phyloP scores from a whole-genome alignment of 306 rosid genomes.

The Acacia melanoxylon region DNA sequence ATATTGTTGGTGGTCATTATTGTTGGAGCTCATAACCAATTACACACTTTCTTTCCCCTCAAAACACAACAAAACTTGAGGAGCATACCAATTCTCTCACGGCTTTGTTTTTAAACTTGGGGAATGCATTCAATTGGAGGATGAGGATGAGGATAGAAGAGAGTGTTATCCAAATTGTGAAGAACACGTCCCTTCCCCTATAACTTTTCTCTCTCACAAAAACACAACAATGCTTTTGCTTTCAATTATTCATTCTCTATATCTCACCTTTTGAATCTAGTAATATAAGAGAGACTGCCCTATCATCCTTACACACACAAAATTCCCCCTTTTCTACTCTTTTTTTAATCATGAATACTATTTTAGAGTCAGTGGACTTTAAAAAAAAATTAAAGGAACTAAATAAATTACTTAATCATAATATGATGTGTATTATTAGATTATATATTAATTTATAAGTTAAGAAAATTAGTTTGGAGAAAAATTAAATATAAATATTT shows the following conservation, averaged over 20 bases:
- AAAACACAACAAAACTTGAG: not conserved
- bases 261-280: not conserved
- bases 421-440: too few relatives aligned
- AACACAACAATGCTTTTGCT: constrained; percentile 18
- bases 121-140: not conserved
- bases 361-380: too few relatives aligned
- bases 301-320: not conserved
- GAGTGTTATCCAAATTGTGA: constrained; percentile 28
- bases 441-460: too few relatives aligned
- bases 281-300: not conserved
- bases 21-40: constrained; percentile 23
- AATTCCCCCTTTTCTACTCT: not conserved
- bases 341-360: too few relatives aligned
- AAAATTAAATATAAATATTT: too few relatives aligned
- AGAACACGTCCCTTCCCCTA: not conserved
- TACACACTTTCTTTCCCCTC: not conserved
- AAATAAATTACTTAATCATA: too few relatives aligned
- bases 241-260: not conserved
- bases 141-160: constrained; percentile 20
- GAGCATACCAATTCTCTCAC: not conserved
- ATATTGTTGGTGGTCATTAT: not conserved
- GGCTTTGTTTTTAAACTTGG: not conserved
- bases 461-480: too few relatives aligned
- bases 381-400: too few relatives aligned
- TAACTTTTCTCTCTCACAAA: not conserved